Base-by-base conservation (phyloP, 257 asterid genomes). In the Solanum etuberosum region DNA sequence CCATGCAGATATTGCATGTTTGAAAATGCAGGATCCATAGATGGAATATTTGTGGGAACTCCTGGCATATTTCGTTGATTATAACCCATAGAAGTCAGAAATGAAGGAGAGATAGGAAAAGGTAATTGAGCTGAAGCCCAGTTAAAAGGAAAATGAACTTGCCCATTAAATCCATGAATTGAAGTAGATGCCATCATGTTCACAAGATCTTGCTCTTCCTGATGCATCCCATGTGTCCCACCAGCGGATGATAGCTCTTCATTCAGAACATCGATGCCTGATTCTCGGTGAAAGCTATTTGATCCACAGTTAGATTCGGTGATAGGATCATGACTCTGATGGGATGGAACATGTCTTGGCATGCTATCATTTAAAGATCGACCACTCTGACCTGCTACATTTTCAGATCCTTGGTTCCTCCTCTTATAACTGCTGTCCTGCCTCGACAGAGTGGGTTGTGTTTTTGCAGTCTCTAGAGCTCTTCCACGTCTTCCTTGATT, bases 151-250 rank as follows among this genome's bases (percentile, higher is more conserved):
- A 92, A 82, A 72, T 90, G 97, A 91, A 93, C 85, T 77, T 93
- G 98, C 86, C 97, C 93, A 37, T 93, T 93, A 84, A 93, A 91
- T 87, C 95, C 94, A 90, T 95, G 97, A 87, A 94, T 93, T 87
- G 98, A 92, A 89, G 98, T 90, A 89, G 98, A 93, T 61, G 94
- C 93, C 99, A 94, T 91, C 94, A 93, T 94, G 91, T 95, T 95
- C 89, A 92, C 96, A 73, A 93, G 90, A 89, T 94, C 98, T 91
- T 94, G 98, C 92, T 94, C 98, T 90, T 97, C 98, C 89, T 91
- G 98, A 61, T 87, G 93, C 95, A 92, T 93, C 57, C 89, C 90
- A 83, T 84, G 95, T 84, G 94, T 89, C n/a, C 91, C 95, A 57
- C 91, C 68, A 31, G 94, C 72, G 86, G 97, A 92, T 87, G 96